Conservation (phyloP, 805 yeast species). For the Candida ascalaphidarum region DNA sequence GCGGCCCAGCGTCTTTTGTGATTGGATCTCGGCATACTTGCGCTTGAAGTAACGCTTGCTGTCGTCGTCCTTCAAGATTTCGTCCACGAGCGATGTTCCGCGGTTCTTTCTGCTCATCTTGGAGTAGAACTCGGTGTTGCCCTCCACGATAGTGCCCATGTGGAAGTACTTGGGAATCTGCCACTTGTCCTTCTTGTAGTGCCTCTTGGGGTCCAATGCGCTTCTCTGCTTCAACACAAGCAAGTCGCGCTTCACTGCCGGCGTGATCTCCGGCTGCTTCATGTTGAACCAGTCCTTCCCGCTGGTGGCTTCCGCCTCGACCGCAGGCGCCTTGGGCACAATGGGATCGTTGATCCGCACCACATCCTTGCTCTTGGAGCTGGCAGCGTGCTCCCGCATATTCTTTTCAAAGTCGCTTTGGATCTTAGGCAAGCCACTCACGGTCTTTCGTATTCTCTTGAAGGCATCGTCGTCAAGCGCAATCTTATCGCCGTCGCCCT, state of each 20-base stretch:
- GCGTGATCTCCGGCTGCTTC: slow-evolving; percentile 15
- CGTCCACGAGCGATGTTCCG: slow-evolving; percentile 73
- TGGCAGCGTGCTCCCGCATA: too few relatives aligned
- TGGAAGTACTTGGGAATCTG: slow-evolving; percentile 72
- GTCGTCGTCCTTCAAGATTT: slow-evolving; percentile 65
- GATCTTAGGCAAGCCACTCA: slow-evolving; percentile 32
- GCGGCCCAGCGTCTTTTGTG: slow-evolving; percentile 53
- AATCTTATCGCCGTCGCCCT: slow-evolving; percentile 1
- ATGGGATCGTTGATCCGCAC: slow-evolving; percentile 27
- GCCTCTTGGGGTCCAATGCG: slow-evolving; percentile 91
- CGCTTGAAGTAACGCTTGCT: slow-evolving; percentile 74
- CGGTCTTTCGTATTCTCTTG: slow-evolving; percentile 23
- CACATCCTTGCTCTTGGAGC: slow-evolving; percentile 13
- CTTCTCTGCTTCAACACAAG: slow-evolving; percentile 75
- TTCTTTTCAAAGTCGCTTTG: too few relatives aligned
- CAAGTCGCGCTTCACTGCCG: slow-evolving; percentile 67
- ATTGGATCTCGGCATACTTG: slow-evolving; percentile 74
- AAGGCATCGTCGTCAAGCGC: slow-evolving; percentile 10
- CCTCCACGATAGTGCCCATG: slow-evolving; percentile 81
- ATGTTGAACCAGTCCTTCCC: slow-evolving; percentile 12
- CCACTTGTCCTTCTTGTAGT: slow-evolving; percentile 83
- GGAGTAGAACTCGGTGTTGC: slow-evolving; percentile 69
- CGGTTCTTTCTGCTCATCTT: slow-evolving; percentile 65
- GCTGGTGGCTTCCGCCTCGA: slow-evolving; percentile 6
- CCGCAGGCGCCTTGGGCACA: slow-evolving; percentile 1